Evolutionary conservation across 768 basidiomycete genomes (phyloP).

Genomic region (Tricholoma hemisulphureum): DNA sequence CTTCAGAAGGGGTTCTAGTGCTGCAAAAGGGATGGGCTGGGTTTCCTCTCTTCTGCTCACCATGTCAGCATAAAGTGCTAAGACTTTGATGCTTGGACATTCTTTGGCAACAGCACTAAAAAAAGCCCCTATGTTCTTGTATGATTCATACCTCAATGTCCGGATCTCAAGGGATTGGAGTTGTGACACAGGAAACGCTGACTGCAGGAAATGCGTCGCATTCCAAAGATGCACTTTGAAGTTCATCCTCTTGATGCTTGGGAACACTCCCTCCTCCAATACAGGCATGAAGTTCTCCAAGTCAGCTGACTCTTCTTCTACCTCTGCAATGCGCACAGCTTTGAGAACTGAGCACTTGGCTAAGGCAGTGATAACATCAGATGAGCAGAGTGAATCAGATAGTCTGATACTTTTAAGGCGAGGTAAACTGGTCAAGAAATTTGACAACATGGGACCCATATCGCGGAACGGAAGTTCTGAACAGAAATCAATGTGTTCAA

Average conservation of each 20-base stretch:
- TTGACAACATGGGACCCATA: conserved; percentile 8
- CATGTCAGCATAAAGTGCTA: conserved; percentile 1
- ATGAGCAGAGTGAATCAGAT: conserved; percentile 7
- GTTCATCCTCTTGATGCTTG: conserved; percentile 4
- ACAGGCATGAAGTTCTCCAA: conserved; percentile 14
- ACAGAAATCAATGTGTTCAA: conserved; percentile 9
- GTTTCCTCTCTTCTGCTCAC: not conserved
- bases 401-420: conserved; percentile 1
- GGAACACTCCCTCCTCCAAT: conserved; percentile 6
- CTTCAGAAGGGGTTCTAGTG: conserved; percentile 5
- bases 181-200: conserved; percentile 6
- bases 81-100: conserved; percentile 7
- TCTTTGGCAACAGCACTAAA: conserved; percentile 4
- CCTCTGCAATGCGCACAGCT: conserved; percentile 1
- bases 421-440: conserved; percentile 16
- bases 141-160: conserved; percentile 4
- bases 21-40: conserved; percentile 4
- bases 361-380: conserved; percentile 11
- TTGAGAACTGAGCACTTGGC: conserved; percentile 9
- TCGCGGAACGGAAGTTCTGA: conserved; percentile 8
- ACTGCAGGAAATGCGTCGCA: conserved; percentile 3
- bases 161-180: conserved; percentile 4
- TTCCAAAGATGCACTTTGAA: conserved; percentile 13
- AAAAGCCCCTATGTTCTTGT: not conserved
- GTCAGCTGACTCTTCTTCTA: not conserved